A percentile compares a stretch with the other conserved stretches of the same genome.
These are phyloP conservation scores for Infundibulicybe gibba DNA, from an alignment of 768 basidiomycete genomes.

Conservation along the genomic window DNA sequence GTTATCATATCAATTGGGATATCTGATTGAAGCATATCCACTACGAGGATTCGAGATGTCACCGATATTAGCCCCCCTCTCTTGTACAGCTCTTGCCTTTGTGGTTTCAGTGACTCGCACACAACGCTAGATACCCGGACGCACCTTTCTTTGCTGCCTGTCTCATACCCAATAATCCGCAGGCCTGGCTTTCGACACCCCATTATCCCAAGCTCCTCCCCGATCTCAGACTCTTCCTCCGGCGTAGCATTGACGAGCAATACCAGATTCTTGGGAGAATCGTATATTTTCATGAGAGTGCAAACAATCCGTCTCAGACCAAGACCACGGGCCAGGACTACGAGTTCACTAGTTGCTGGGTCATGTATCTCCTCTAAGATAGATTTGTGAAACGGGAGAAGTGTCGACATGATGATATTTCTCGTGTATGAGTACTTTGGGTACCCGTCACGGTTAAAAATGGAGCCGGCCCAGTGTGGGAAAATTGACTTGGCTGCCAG, in stretches of 20 bases:
- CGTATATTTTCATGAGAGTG: constrained; percentile 90
- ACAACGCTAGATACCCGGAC: constrained; percentile 14
- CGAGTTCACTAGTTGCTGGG: constrained; percentile 67
- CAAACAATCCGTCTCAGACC: constrained; percentile 83
- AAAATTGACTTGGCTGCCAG: too few species aligned
- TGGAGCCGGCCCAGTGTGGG: too few species aligned
- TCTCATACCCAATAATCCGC: constrained; percentile 80
- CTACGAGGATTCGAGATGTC: constrained; percentile 91
- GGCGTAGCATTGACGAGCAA: constrained; percentile 79
- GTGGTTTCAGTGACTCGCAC: constrained; percentile 1
- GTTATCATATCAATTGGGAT: constrained; percentile 85
- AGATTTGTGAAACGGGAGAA: constrained; percentile 64
- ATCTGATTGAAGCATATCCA: constrained; percentile 88
- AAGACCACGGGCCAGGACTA: constrained; percentile 86
- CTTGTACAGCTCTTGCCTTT: constrained; percentile 81
- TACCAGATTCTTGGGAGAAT: constrained; percentile 79
- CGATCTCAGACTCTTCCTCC: constrained; percentile 89
- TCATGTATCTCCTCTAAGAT: constrained; percentile 71
- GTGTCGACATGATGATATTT: constrained; percentile 33
- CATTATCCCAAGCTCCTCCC: constrained; percentile 90
- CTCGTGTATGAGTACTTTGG: too few species aligned
- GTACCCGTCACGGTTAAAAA: too few species aligned
- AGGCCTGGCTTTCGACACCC: constrained; percentile 87
- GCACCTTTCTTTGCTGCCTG: constrained; percentile 72
- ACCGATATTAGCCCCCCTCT: constrained; percentile 88